These are phyloP conservation scores for Fusarium lateritium DNA, from an alignment of 2,329 filamentous ascomycete genomes.

Conservation along the genomic window DNA sequence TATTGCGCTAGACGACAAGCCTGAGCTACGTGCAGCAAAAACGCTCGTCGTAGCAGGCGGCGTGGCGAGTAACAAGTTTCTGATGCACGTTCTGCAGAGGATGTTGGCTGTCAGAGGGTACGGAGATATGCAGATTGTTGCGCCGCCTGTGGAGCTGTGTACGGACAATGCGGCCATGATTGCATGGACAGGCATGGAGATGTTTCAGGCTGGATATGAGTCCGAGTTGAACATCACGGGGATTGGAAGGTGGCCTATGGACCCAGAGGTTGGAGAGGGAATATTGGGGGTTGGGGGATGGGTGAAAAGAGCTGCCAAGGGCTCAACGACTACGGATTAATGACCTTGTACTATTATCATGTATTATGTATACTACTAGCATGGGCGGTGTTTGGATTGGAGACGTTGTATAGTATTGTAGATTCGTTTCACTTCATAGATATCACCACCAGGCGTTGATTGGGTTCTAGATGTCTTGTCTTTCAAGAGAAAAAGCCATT, in stretches of 20 bases:
- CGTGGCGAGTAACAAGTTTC: constrained; percentile 87
- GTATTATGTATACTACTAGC: not conserved
- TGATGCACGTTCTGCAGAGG: constrained; percentile 74
- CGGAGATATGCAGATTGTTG: constrained; percentile 71
- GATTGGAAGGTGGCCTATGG: constrained; percentile 81
- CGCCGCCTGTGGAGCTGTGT: constrained; percentile 84
- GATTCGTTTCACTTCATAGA: constrained; percentile 12
- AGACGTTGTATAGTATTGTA: constrained; percentile 29
- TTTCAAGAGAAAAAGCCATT: constrained; percentile 49
- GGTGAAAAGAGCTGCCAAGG: constrained; percentile 49
- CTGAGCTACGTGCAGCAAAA: constrained; percentile 56
- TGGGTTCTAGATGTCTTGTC: constrained; percentile 17
- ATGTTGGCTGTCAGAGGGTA: constrained; percentile 78
- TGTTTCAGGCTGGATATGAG: constrained; percentile 84
- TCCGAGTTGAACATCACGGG: constrained; percentile 73
- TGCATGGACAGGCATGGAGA: constrained; percentile 92
- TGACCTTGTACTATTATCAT: constrained; percentile 17
- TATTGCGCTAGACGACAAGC: constrained; percentile 69
- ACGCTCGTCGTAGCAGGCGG: constrained; percentile 90
- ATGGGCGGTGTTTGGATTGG: not conserved
- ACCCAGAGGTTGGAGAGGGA: constrained; percentile 71
- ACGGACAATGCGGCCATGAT: constrained; percentile 99
- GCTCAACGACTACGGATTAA: not conserved
- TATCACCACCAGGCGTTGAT: constrained; percentile 16
- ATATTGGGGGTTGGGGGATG: constrained; percentile 73